phyloP scores from a whole-genome alignment of 257 asterid species.

The Henckelia pumila region DNA sequence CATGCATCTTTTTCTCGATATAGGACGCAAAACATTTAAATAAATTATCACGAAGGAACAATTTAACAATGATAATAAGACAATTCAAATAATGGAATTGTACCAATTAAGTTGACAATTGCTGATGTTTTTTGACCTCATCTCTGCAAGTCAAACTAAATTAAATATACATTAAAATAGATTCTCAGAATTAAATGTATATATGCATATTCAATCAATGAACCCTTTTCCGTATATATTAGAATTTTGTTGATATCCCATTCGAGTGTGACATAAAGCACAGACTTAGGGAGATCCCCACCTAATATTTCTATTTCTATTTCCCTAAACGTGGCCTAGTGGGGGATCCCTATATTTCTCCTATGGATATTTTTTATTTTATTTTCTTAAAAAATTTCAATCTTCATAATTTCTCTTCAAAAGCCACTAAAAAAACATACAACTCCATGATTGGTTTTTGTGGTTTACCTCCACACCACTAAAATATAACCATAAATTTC shows the following conservation, averaged over 20 bases:
- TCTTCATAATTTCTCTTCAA: conserved; percentile 41
- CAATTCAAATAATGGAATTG: conserved; percentile 29
- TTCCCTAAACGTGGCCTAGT: conserved; percentile 43
- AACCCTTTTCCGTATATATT: conserved; percentile 6
- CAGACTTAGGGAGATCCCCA: conserved; percentile 36
- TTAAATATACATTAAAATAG: conserved; percentile 24
- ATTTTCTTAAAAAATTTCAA: conserved; percentile 28
- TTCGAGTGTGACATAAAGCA: conserved; percentile 16
- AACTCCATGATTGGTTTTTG: conserved; percentile 36
- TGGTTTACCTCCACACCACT: not conserved
- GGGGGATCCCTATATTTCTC: conserved; percentile 31
- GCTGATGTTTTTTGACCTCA: conserved; percentile 41
- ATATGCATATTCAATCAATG: conserved; percentile 6
- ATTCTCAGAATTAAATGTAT: conserved; percentile 20
- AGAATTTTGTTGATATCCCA: conserved; percentile 21
- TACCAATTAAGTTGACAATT: conserved; percentile 47
- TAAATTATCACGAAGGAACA: too few species aligned
- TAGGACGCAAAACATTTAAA: too few species aligned
- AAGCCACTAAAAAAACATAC: conserved; percentile 35
- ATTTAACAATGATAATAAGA: not conserved
- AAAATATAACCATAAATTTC: too few species aligned
- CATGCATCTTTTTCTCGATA: too few species aligned
- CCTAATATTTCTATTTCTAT: conserved; percentile 23
- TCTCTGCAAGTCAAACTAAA: conserved; percentile 39
- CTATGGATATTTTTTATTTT: conserved; percentile 27